Percentiles rank a stretch among this genome's conserved stretches.
Evolutionary conservation across 352 stramenopile genomes (phyloP).

Genomic region (Globisporangium solare): DNA sequence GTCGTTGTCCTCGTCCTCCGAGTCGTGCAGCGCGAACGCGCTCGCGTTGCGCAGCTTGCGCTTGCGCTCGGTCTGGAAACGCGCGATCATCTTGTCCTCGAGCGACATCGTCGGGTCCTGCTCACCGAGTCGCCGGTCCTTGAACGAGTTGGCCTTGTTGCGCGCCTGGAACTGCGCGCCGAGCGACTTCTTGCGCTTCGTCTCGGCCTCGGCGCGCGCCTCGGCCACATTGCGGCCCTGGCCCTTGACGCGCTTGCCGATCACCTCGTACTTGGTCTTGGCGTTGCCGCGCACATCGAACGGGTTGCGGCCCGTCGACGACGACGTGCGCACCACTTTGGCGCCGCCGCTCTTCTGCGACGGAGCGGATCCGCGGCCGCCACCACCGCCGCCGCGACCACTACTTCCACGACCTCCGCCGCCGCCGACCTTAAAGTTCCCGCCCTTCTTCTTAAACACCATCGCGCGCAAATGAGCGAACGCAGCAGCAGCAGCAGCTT

Average conservation of each 20-base stretch:
- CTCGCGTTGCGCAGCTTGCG: constrained; percentile 75
- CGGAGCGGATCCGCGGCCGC: not conserved
- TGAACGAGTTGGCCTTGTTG: constrained; percentile 89
- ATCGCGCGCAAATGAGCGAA: not conserved
- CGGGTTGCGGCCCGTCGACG: constrained; percentile 57
- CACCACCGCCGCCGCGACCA: constrained; percentile 4
- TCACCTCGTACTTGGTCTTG: constrained; percentile 87
- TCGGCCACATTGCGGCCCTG: constrained; percentile 84
- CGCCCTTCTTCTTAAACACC: constrained; percentile 47
- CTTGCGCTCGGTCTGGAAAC: constrained; percentile 88
- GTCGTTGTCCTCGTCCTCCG: constrained; percentile 60
- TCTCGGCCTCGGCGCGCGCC: constrained; percentile 76
- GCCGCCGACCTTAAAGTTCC: constrained; percentile 30
- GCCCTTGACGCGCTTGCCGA: constrained; percentile 87
- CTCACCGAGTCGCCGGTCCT: constrained; percentile 82
- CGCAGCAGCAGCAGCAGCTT: too few relatives aligned
- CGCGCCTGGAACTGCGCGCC: constrained; percentile 73
- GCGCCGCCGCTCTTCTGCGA: constrained; percentile 8
- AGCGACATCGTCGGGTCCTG: constrained; percentile 80
- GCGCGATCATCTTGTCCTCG: constrained; percentile 92
- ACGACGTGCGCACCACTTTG: constrained; percentile 20
- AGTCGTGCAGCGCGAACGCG: constrained; percentile 74
- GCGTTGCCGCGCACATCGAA: constrained; percentile 88
- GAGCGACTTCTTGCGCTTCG: constrained; percentile 83
- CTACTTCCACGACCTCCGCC: constrained; percentile 17